Base-by-base conservation (phyloP, 2,329 filamentous ascomycete genomes). In the Pseudogymnoascus sp. region DNA sequence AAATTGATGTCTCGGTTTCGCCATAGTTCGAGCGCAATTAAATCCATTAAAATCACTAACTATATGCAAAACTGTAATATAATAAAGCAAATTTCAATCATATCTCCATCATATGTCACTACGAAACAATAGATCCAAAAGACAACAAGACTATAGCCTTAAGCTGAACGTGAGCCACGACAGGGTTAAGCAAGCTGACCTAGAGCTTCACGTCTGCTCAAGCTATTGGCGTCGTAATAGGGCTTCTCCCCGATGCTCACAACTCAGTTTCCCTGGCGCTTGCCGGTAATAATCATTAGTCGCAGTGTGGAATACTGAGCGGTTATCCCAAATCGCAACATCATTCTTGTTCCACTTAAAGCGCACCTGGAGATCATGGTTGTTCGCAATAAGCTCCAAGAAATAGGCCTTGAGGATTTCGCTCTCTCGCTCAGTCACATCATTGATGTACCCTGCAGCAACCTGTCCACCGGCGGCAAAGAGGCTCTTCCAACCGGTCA, bases 251-350 rank as follows among this genome's bases (percentile, higher is more conserved):
- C 81, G 35, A 82, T 74, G 59, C 74, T 77, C 50, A 81, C 79
- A 1, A 79, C 73, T 62, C 81, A 69, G 67, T 82, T 74, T 56
- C 78, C 75, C 67, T 74, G 72, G 64, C 82, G 72, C 38, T 75
- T 71, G 15, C 77, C 80, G 35, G 35, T 76, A 76, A n/a, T 87
- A 88, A 66, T 88, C 86, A 66, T 82, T 85, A 0, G 83, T 88
- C 0, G 83, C 84, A 44, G 80, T 77, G 63, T 80, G 77, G 64
- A 75, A 77, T 3, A 75, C 79, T 26, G 74, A 79, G 56, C 79
- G 74, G 68, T 89, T 89, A 70, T 89, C 86, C 87, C 87, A 89
- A 67, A 89, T 86, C 7, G 84, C 82, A 11, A 80, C 70, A 66
- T 83, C 81, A 63, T 82, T 82, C 70, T 78, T 76, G 63, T 74